phyloP scores from a whole-genome alignment of 768 basidiomycete species.

The Boletus barrowsii region DNA sequence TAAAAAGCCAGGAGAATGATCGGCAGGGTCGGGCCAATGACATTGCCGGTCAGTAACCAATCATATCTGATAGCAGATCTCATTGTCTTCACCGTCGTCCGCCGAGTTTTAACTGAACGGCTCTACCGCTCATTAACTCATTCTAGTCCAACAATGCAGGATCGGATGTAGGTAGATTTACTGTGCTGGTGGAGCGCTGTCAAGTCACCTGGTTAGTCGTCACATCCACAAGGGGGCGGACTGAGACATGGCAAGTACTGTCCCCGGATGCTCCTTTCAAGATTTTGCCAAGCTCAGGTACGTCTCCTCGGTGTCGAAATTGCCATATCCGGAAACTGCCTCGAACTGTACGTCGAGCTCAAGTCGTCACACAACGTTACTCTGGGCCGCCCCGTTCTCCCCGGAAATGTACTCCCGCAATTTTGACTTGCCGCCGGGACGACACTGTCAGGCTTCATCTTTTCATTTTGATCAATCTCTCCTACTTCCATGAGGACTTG shows the following conservation, averaged over 20 bases:
- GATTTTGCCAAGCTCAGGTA: background rate
- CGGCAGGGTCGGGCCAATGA: background rate
- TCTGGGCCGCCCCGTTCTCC: background rate
- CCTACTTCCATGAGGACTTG: background rate
- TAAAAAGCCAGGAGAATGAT: background rate
- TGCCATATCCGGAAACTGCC: slow-evolving; percentile 6
- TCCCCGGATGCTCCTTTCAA: background rate
- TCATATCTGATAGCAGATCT: background rate
- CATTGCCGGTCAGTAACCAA: background rate
- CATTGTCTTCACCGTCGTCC: background rate
- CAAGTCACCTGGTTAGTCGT: background rate
- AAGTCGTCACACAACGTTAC: background rate
- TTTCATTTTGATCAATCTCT: background rate
- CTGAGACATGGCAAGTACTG: slow-evolving; percentile 2
- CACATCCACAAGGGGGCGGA: background rate
- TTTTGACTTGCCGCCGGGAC: background rate
- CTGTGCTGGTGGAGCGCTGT: slow-evolving; percentile 1
- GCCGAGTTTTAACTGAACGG: slow-evolving; percentile 1
- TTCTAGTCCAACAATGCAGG: slow-evolving; percentile 11
- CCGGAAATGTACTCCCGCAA: background rate
- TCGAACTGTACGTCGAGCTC: background rate
- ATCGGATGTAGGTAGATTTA: background rate
- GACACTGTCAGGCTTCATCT: background rate
- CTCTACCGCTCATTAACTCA: background rate
- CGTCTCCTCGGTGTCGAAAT: slow-evolving; percentile 5